Conservation (phyloP, 371 early-diverging fungal genomes). For the Catenaria anguillulae region DNA sequence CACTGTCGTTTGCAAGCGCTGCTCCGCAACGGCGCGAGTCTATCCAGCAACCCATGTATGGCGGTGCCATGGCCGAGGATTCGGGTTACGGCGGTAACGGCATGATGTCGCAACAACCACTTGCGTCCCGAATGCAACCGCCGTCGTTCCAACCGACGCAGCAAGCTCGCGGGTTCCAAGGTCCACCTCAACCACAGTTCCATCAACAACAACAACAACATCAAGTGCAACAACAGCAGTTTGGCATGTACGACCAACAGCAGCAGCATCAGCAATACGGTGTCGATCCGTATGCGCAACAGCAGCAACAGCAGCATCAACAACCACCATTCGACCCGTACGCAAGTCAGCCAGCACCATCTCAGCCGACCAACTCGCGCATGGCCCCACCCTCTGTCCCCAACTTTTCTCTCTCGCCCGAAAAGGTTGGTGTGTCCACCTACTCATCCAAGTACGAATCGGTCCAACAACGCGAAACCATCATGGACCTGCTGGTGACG, state of each 20-base stretch:
- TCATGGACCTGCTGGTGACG: constrained; percentile 51
- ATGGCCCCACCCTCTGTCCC: background rate
- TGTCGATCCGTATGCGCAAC: background rate
- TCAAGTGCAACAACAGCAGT: background rate
- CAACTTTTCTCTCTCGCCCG: background rate
- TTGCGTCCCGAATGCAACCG: no score
- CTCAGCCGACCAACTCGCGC: background rate
- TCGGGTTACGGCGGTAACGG: no score
- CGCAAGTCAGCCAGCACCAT: constrained; percentile 3
- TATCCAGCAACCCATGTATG: no score
- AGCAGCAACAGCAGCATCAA: background rate
- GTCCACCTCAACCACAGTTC: no score
- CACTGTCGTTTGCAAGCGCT: no score
- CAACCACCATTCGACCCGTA: background rate
- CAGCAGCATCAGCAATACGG: background rate
- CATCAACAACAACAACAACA: no score
- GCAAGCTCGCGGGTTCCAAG: no score
- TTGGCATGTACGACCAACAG: background rate
- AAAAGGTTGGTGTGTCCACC: background rate
- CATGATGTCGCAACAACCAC: no score
- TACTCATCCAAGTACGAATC: constrained; percentile 10
- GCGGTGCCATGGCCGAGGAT: no score
- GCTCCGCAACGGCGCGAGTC: no score
- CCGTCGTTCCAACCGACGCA: no score
- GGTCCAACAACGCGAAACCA: constrained; percentile 21